Percentiles rank a stretch among this genome's conserved stretches.
Evolutionary conservation across 179 eudicot genomes (phyloP).

Genomic region (Corrigiola litoralis): DNA sequence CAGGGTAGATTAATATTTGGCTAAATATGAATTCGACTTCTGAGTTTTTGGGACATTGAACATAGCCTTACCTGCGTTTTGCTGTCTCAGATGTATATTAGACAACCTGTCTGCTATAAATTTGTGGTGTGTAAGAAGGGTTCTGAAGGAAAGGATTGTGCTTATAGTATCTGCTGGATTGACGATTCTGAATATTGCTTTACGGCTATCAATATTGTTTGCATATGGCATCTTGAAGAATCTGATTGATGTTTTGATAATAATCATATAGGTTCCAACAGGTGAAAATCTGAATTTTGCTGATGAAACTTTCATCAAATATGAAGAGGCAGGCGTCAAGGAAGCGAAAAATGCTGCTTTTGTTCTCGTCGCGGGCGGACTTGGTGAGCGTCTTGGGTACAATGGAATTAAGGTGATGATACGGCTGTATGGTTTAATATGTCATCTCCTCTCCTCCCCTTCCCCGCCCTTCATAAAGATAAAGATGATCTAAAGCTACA

Average conservation of each 20-base stretch:
- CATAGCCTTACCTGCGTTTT: background rate
- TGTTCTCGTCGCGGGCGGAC: slow-evolving; percentile 97
- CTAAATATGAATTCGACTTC: too few relatives aligned
- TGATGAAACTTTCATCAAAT: slow-evolving; percentile 70
- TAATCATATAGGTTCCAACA: slow-evolving; percentile 72
- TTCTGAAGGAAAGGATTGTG: too few relatives aligned
- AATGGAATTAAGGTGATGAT: slow-evolving; percentile 76
- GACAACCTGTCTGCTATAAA: background rate
- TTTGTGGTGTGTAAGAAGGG: background rate
- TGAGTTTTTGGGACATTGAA: background rate
- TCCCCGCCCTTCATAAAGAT: background rate
- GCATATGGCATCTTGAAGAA: background rate
- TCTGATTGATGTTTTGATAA: slow-evolving; percentile 1
- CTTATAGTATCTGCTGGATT: too few relatives aligned
- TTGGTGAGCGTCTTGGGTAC: slow-evolving; percentile 97
- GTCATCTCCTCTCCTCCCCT: background rate
- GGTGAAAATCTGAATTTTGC: slow-evolving; percentile 80
- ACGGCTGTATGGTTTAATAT: background rate
- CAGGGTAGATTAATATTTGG: too few relatives aligned
- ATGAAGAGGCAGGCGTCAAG: slow-evolving; percentile 74
- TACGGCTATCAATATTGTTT: background rate
- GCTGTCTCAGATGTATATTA: too few relatives aligned
- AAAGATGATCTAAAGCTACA: background rate
- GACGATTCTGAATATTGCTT: too few relatives aligned
- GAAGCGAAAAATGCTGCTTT: slow-evolving; percentile 88